These are phyloP conservation scores for Entelexis sorbosivorans DNA, from an alignment of 1,139 yeast genomes.

Conservation along the genomic window DNA sequence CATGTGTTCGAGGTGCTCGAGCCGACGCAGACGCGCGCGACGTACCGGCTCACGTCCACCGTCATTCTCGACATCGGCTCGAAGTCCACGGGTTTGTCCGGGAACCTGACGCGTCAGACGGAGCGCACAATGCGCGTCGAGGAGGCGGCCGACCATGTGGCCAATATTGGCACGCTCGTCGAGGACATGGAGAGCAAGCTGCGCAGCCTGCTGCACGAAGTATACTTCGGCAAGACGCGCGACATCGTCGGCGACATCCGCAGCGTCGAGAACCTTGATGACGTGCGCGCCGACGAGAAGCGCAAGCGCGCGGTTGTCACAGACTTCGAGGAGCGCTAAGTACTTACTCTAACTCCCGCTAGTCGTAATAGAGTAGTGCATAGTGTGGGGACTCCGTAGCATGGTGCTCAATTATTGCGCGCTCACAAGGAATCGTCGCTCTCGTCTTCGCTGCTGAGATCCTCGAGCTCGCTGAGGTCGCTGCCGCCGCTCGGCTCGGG, in stretches of 20 bases:
- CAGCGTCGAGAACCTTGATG: conserved; percentile 27
- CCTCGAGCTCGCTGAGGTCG: conserved; percentile 7
- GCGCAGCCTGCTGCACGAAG: conserved; percentile 81
- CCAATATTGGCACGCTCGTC: conserved; percentile 72
- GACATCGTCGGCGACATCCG: conserved; percentile 72
- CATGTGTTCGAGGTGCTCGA: conserved; percentile 71
- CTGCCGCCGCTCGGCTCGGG: not conserved
- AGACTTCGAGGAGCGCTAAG: conserved; percentile 7
- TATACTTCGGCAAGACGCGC: conserved; percentile 87
- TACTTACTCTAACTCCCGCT: too few relatives aligned
- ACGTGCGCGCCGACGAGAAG: conserved; percentile 27
- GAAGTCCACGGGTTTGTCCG: conserved; percentile 48
- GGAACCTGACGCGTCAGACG: conserved; percentile 66
- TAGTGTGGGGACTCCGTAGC: too few relatives aligned
- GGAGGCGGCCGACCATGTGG: conserved; percentile 56
- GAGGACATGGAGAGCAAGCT: conserved; percentile 85
- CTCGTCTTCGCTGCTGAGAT: not conserved
- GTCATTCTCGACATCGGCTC: conserved; percentile 60
- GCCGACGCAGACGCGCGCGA: conserved; percentile 29
- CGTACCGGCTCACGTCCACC: conserved; percentile 75
- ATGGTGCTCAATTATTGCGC: too few relatives aligned
- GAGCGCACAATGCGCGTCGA: conserved; percentile 41
- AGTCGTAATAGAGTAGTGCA: too few relatives aligned
- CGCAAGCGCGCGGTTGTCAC: conserved; percentile 20
- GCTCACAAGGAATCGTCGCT: too few relatives aligned